Base-by-base conservation (phyloP, 1,284 basidiomycete genomes). In the Ustilago lituana region DNA sequence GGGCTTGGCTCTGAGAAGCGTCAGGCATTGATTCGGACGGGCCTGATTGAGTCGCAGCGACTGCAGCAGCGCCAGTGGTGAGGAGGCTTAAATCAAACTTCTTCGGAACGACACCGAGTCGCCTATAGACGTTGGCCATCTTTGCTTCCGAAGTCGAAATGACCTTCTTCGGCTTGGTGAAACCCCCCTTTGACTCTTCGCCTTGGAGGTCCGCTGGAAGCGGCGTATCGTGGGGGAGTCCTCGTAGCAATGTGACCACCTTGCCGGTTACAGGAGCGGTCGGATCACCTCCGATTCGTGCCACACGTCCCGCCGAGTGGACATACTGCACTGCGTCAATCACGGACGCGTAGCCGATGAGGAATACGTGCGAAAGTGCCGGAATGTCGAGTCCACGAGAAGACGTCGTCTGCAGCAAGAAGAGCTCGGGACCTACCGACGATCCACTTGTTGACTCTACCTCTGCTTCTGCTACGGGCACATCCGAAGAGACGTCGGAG, bases 341-440 rank as follows among this genome's bases (percentile, higher is more conserved):
- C 19, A 81, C 76, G 0, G 76, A 67, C 6, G 64, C 50, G n/a
- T 73, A 47, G 5, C 79, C 79, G 4, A 82, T 48, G 7, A 80
- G 46, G 37, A 79, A 82, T 23, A 80, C 78, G 40, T 82, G 79
- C 36, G 63, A 65, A 17, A 82, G 74, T 15, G 41, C 55, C 1
- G 76, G 77, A 32, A 82, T 46, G 54, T 82, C 79, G 6, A 82
- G 66, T 5, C 80, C 80, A 12, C 80, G 77, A 15, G 76, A 68
- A 14, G 70, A 71, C 5, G 68, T 73, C 5, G 71, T 63, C 38
- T 76, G 73, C 41, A 79, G 64, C 31, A 81, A 35, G 33, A 67
- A 75, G 23, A 81, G 65, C 27, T 63, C 68, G 0, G 75, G 66
- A 2, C 8, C 38, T 4, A 27, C 33, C 1, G 43, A 14, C 8